Base-by-base conservation (phyloP, 345 rosid species). In the Lumnitzera littorea region DNA sequence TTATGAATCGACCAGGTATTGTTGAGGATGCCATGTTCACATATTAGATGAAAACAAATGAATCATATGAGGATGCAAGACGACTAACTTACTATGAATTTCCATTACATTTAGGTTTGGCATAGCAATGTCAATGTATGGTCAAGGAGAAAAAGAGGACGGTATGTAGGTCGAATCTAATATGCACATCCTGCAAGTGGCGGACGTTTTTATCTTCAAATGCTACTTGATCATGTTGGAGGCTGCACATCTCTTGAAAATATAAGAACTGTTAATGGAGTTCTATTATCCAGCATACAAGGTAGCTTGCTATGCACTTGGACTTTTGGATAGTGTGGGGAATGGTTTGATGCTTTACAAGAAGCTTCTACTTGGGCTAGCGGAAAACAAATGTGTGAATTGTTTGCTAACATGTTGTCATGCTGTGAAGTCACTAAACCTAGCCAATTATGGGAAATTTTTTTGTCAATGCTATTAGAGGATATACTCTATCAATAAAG, bases 251-350 rank as follows among this genome's bases (percentile, higher is more conserved):
- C 31, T 0, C 62, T 47, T 57, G 53, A 41, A 12, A 25, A 62
- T n/a, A 62, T 62, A 4, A 50, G 66, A n/a, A 62, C 16, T 3
- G 43, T 69, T 0, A 50, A 50, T 56, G 36, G 54, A 2, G 12
- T 24, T n/a, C 0, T 27, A 4, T 48, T 20, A 62, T n/a, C 47
- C 24, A 2, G 50, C 63, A 2, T 57, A 15, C 14, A 69, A 57
- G 29, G 54, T 25, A n/a, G 63, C 67, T 0, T 69, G 67, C 51
- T 24, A 23, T 41, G 62, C 57, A 15, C 14, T 36, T 1, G 67
- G 67, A 2, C 24, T 69, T 2, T 13, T 69, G 6, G 58, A 57
- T 13, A 62, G 63, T 62, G 67, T 48, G 12, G 47, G 11, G 60
- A 69, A 48, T 69, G 62, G 68, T 2, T 2, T 15, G 56, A 57